Evolutionary conservation across 805 yeast genomes (phyloP), one percentile per base, ranked within the genome.

Genomic region (Ogataea salicorniae): DNA sequence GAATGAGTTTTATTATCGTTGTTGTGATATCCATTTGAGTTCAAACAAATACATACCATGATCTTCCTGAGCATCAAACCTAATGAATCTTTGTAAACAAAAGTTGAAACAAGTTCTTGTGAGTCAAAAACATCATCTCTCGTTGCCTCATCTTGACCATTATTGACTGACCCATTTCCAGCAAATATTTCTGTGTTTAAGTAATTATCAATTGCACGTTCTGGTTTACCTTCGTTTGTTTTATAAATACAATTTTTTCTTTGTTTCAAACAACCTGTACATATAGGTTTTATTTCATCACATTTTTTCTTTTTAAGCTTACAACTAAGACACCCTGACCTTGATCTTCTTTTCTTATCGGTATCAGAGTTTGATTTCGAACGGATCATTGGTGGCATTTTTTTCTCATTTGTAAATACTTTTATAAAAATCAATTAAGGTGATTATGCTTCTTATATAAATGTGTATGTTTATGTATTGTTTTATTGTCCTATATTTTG

Each of bases 261-360:
- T 40, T 60, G 49, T 37, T 61, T 47, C 14, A 8, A 5, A 38
- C 67, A 63, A 8, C 50, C 47, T 8, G 33, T 23, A 34, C 67
- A 63, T 6, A 42, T 47, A 2, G 67, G 67, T 37, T 48, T 57
- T 5, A 33, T 26, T 46, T 61, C 62, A 41, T 61, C 59, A 52
- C 78, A 73, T 29, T 72, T 66, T 52, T 73, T 73, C 50, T 71
- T 74, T 37, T 76, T 63, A 20, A 62, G 59, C 47, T 75, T 62
- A 54, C 78, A 73, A 6, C 69, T 69, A 62, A 67, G 61, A 47
- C 78, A 73, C 1, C 78, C 78, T 14, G 9, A 5, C 18, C 41
- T 39, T 14, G 62, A 58, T 39, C 65, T 38, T 34, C 52, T 52
- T 35, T 56, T 56, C 31, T 44, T 41, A 18, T 22, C 31, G 3